phyloP scores from a whole-genome alignment of 305 asterid genomes.

The Coffea humblotiana region DNA sequence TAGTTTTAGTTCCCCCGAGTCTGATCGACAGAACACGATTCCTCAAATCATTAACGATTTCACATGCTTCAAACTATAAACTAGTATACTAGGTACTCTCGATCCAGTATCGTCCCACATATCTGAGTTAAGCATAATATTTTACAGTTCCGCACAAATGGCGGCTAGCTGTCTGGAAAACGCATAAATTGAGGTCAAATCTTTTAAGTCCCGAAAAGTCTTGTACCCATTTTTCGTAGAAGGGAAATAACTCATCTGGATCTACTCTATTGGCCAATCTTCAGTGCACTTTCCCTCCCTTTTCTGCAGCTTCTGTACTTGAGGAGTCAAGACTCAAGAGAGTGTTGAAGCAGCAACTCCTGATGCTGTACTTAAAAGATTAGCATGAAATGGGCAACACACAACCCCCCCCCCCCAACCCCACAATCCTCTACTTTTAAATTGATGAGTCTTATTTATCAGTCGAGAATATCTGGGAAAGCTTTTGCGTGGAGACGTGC shows the following conservation, averaged over 20 bases:
- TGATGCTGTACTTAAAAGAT: not conserved
- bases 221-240: too few species aligned
- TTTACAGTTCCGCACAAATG: not conserved
- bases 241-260: too few species aligned
- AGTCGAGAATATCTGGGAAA: too few species aligned
- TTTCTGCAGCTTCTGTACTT: not conserved
- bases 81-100: not conserved
- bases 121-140: not conserved
- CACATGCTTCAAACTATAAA: not conserved
- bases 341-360: not conserved
- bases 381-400: not conserved
- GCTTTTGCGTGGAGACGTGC: not conserved
- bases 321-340: not conserved
- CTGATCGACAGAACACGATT: not conserved
- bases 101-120: not conserved
- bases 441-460: not conserved
- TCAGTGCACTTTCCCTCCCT: not conserved
- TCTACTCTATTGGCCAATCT: too few species aligned
- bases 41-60: not conserved
- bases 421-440: not conserved
- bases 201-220: not conserved
- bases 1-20: too few species aligned
- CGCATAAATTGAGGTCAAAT: not conserved
- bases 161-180: not conserved
- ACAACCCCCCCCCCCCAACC: too few species aligned